phyloP scores from a whole-genome alignment of 257 asterid genomes.

The Ilex asprella region DNA sequence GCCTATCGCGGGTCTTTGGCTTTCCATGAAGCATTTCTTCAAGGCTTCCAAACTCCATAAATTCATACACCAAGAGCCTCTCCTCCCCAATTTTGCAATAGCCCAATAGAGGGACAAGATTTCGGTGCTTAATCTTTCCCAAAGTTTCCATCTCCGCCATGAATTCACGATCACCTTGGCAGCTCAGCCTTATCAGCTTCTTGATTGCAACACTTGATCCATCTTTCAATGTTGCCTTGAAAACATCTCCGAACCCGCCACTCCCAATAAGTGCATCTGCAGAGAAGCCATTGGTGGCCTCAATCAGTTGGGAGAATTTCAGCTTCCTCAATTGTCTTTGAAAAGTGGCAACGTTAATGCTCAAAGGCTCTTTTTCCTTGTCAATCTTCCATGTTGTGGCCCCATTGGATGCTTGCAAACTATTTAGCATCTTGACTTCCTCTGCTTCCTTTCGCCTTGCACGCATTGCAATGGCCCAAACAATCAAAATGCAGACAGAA shows the following conservation, averaged over 20 bases:
- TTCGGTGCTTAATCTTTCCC: conserved; percentile 84
- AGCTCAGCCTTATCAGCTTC: conserved; percentile 70
- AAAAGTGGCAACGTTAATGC: conserved; percentile 91
- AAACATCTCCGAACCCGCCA: conserved; percentile 93
- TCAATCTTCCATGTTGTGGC: conserved; percentile 94
- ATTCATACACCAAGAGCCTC: conserved; percentile 76
- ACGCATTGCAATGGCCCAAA: conserved; percentile 80
- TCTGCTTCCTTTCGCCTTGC: conserved; percentile 61
- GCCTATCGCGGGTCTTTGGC: conserved; percentile 22
- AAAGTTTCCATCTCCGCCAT: conserved; percentile 97
- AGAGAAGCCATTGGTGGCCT: conserved; percentile 89
- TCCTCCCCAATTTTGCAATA: conserved; percentile 93
- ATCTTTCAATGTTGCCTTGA: conserved; percentile 79
- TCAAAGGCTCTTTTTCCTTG: conserved; percentile 94
- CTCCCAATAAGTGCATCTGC: conserved; percentile 83
- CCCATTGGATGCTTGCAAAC: conserved; percentile 54
- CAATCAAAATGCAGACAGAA: conserved; percentile 54
- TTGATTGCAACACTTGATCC: conserved; percentile 90
- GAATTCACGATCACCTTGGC: conserved; percentile 90
- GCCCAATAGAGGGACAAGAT: conserved; percentile 76
- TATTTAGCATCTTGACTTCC: conserved; percentile 67
- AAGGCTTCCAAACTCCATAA: conserved; percentile 74
- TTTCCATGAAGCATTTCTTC: conserved; percentile 81
- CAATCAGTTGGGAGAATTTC: conserved; percentile 78
- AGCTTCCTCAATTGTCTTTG: conserved; percentile 75